Base-by-base conservation (phyloP, 2,329 filamentous ascomycete genomes). In the Fonsecaea multimorphosa region DNA sequence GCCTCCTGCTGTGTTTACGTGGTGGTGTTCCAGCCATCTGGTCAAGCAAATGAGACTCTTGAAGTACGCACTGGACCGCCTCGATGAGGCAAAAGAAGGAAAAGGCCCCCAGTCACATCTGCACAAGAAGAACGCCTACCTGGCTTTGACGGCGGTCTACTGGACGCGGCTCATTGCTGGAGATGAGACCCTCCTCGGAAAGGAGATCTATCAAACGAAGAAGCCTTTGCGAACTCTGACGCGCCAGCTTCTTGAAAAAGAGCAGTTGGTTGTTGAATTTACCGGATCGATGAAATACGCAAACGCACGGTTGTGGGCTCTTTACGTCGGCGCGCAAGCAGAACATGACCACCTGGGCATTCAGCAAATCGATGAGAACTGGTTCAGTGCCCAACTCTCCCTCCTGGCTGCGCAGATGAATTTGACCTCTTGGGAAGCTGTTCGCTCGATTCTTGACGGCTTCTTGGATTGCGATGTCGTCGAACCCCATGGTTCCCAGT, bases 21-120 rank as follows among this genome's bases (percentile, higher is more conserved):
- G 57, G 57, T 59, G 57, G 57, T 59, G 57, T 51, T 59, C 57
- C 14, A 59, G 44, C 40, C 57, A 59, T 24, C 29, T 59, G 38
- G 57, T 59, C 40, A 59, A 59, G 29, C 57, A 59, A 16, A 59
- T 40, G 40, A 29, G 40, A 16, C 57, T 59, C 19, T 9, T 59
- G 11, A 59, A 59, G 32, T 59, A 51, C 40, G 40, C 27, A 2
- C 57, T 59, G n/a, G 40, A 59, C 44, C 31, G 40, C 29, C 14
- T 59, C 27, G 57, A 58, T 4, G 38, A 40, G n/a, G 40, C 40
- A 7, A 59, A 59, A 36, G 40, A 36, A 38, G 27, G 31, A 2
- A 51, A 34, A n/a, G 40, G 11, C 57, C 11, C 40, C 3, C 57
- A 59, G 16, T 22, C 57, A 4, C 27, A 27, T 12, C 44, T 34